A percentile compares a stretch with the other conserved stretches of the same genome.
phyloP scores from a whole-genome alignment of 371 early-diverging fungal genomes.

The Apophysomyces sp. region DNA sequence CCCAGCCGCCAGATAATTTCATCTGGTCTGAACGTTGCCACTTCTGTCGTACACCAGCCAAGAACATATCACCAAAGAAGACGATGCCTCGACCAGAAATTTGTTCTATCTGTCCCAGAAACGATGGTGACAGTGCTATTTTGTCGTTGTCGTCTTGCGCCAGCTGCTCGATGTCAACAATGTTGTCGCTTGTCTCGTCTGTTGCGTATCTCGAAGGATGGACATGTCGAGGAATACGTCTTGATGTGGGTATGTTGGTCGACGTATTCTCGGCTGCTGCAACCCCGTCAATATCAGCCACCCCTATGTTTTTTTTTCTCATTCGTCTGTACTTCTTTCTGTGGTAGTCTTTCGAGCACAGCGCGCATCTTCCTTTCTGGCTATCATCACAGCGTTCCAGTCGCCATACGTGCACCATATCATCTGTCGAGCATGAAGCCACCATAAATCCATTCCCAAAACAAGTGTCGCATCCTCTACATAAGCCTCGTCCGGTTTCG shows the following conservation, averaged over 20 bases:
- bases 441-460: constrained; percentile 35
- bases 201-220: background rate
- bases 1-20: constrained; percentile 19
- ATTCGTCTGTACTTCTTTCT: constrained; percentile 26
- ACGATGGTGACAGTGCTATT: constrained; percentile 15
- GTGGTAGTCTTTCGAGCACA: constrained; percentile 27
- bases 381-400: constrained; percentile 18
- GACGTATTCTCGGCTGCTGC: background rate
- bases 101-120: constrained; percentile 30
- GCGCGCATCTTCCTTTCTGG: constrained; percentile 14
- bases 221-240: background rate
- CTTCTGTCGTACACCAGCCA: constrained; percentile 33
- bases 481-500: constrained; percentile 24
- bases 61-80: constrained; percentile 24
- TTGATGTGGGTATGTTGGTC: background rate
- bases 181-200: constrained; percentile 2
- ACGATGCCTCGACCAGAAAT: constrained; percentile 24
- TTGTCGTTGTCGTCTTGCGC: constrained; percentile 15
- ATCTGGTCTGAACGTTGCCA: background rate
- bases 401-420: constrained; percentile 34
- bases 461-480: constrained; percentile 28
- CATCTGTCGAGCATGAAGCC: constrained; percentile 28
- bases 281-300: constrained; percentile 1
- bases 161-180: constrained; percentile 38
- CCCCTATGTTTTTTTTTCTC: background rate